phyloP scores from a whole-genome alignment of 1,284 basidiomycete species.

The Ceratobasidium sp. region DNA sequence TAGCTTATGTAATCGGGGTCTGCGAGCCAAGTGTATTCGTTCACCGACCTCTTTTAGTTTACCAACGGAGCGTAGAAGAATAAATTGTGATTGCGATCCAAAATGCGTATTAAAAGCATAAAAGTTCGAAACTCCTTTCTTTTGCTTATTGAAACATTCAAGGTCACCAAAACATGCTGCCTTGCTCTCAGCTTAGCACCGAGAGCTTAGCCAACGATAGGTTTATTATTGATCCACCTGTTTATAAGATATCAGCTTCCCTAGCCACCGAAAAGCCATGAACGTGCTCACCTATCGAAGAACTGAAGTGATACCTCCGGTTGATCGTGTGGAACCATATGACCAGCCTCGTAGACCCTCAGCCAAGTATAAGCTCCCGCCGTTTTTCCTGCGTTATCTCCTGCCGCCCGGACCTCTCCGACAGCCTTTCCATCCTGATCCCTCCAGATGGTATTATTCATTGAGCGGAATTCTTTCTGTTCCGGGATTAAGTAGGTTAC shows the following conservation, averaged over 20 bases:
- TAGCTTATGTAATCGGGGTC: too few relatives aligned
- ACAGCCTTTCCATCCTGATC: slow-evolving; percentile 60
- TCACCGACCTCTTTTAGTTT: too few relatives aligned
- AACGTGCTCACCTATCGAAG: slow-evolving; percentile 18
- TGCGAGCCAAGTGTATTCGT: too few relatives aligned
- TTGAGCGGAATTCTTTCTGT: slow-evolving; percentile 21
- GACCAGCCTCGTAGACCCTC: slow-evolving; percentile 68
- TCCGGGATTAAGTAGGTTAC: neutral
- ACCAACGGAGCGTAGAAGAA: too few relatives aligned
- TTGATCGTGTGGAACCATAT: slow-evolving; percentile 62
- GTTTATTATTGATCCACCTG: slow-evolving; percentile 25
- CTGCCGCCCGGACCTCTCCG: slow-evolving; percentile 59
- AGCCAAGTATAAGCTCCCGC: slow-evolving; percentile 73
- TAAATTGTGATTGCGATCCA: too few relatives aligned
- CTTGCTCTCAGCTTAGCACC: too few relatives aligned
- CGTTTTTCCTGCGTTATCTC: slow-evolving; percentile 60
- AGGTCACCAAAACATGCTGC: too few relatives aligned
- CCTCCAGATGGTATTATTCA: slow-evolving; percentile 31
- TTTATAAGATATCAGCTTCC: neutral
- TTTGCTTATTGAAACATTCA: too few relatives aligned
- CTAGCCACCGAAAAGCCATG: neutral
- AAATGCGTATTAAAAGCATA: too few relatives aligned
- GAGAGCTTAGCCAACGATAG: neutral
- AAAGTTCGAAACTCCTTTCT: too few relatives aligned
- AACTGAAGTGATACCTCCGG: slow-evolving; percentile 29